These are phyloP conservation scores for Phaeotremella skinneri DNA, from an alignment of 768 basidiomycete species.

Conservation along the genomic window DNA sequence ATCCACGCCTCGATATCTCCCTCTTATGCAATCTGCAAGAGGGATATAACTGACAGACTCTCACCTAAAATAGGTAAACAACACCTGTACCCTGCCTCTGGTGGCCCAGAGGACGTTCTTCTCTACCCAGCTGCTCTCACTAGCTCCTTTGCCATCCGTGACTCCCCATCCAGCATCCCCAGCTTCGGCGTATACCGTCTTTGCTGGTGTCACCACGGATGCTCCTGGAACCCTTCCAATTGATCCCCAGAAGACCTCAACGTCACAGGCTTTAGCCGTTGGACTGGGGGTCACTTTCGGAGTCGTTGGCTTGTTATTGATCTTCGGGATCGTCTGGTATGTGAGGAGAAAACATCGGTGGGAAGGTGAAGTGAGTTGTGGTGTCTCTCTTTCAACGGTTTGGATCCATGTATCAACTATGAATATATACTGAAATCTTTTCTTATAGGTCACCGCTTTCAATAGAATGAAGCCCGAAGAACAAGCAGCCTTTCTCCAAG, in stretches of 20 bases:
- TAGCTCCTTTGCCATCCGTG: conserved; percentile 35
- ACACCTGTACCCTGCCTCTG: conserved; percentile 24
- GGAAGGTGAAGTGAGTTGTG: conserved; percentile 38
- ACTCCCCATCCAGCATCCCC: conserved; percentile 24
- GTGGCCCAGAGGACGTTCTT: conserved; percentile 41
- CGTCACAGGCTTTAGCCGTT: conserved; percentile 31
- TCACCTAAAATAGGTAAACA: conserved; percentile 1
- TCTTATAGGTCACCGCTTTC: conserved; percentile 35
- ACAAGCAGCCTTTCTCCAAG: conserved; percentile 36
- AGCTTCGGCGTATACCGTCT: conserved; percentile 37
- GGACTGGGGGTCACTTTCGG: conserved; percentile 41
- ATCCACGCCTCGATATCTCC: background rate
- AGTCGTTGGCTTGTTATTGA: conserved; percentile 30
- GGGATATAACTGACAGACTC: no score
- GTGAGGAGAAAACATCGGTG: conserved; percentile 31
- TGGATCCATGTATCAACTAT: background rate
- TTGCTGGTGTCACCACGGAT: conserved; percentile 25
- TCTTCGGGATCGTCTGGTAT: conserved; percentile 32
- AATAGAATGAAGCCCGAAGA: conserved; percentile 38
- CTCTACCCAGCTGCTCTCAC: conserved; percentile 38
- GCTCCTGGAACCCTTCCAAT: conserved; percentile 37
- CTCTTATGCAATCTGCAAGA: no score
- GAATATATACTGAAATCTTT: background rate
- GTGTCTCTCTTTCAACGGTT: background rate
- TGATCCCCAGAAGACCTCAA: conserved; percentile 26